Percentiles rank a stretch among this genome's conserved stretches.
phyloP scores from a whole-genome alignment of 352 stramenopile species.

The Phytophthora vignae region DNA sequence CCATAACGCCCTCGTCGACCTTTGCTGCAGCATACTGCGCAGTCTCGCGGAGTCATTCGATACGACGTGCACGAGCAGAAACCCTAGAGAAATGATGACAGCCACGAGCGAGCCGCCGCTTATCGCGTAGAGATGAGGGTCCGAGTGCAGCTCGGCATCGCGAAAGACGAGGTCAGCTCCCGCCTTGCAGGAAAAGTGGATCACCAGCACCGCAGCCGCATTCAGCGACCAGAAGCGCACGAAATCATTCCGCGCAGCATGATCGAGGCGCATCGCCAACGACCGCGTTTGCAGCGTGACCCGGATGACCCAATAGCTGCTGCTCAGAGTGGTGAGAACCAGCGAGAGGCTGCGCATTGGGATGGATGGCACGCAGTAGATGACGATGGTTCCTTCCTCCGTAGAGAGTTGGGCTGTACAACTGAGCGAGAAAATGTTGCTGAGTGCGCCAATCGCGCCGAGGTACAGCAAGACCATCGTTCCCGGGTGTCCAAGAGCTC shows the following conservation, averaged over 20 bases:
- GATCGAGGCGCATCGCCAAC: slow-evolving; percentile 26
- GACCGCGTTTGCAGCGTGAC: slow-evolving; percentile 37
- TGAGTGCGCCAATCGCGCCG: slow-evolving; percentile 42
- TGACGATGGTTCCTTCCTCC: slow-evolving; percentile 34
- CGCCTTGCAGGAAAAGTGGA: slow-evolving; percentile 39
- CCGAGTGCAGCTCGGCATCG: slow-evolving; percentile 33
- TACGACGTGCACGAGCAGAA: slow-evolving; percentile 23
- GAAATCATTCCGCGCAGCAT: slow-evolving; percentile 20
- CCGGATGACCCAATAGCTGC: slow-evolving; percentile 42
- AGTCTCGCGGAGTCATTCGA: not conserved
- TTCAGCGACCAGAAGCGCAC: slow-evolving; percentile 30
- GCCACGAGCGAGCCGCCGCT: slow-evolving; percentile 25
- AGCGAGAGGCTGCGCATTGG: slow-evolving; percentile 35
- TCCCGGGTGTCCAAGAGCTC: slow-evolving; percentile 35
- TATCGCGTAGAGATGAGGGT: slow-evolving; percentile 49
- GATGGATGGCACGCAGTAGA: slow-evolving; percentile 38
- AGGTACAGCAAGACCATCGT: slow-evolving; percentile 49
- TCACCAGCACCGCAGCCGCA: slow-evolving; percentile 18
- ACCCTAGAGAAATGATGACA: slow-evolving; percentile 31
- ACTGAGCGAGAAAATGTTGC: slow-evolving; percentile 49
- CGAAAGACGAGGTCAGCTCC: slow-evolving; percentile 24
- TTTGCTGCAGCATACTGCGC: slow-evolving; percentile 10
- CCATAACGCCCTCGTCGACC: slow-evolving; percentile 15
- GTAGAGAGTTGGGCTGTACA: slow-evolving; percentile 38
- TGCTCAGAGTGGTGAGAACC: slow-evolving; percentile 38